A percentile compares a stretch with the other conserved stretches of the same genome.
Evolutionary conservation across 2,329 filamentous ascomycete genomes (phyloP).

Genomic region (Alternaria brassicae): DNA sequence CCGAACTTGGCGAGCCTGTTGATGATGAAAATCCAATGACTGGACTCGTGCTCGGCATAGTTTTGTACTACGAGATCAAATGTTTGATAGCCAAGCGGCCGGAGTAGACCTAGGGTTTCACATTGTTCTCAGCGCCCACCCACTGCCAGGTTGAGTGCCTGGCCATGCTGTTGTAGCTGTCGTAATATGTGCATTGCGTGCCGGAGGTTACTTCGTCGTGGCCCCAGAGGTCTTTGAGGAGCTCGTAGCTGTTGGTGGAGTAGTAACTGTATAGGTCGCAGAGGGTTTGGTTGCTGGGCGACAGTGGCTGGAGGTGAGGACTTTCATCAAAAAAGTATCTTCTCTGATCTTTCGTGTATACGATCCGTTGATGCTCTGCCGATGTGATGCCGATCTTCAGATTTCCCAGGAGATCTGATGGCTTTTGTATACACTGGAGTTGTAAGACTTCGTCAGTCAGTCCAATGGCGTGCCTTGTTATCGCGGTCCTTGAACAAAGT

Average conservation of each 20-base stretch:
- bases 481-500: neutral
- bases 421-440: neutral
- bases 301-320: neutral
- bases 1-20: neutral
- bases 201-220: neutral
- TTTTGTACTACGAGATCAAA: neutral
- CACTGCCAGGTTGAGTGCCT: neutral
- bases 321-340: neutral
- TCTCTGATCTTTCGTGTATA: neutral
- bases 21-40: neutral
- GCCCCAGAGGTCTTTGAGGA: neutral
- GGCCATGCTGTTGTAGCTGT: neutral
- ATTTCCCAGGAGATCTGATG: neutral
- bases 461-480: neutral
- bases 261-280: neutral
- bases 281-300: neutral
- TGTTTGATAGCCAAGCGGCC: neutral
- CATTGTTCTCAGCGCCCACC: neutral
- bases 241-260: neutral
- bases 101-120: neutral
- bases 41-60: neutral
- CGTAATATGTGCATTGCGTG: neutral
- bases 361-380: too few relatives aligned
- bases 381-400: neutral
- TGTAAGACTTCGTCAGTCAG: neutral